Percentiles rank a stretch among this genome's conserved stretches.
These are phyloP conservation scores for Viridothelium virens DNA, from an alignment of 495 filamentous ascomycete genomes.

Conservation along the genomic window DNA sequence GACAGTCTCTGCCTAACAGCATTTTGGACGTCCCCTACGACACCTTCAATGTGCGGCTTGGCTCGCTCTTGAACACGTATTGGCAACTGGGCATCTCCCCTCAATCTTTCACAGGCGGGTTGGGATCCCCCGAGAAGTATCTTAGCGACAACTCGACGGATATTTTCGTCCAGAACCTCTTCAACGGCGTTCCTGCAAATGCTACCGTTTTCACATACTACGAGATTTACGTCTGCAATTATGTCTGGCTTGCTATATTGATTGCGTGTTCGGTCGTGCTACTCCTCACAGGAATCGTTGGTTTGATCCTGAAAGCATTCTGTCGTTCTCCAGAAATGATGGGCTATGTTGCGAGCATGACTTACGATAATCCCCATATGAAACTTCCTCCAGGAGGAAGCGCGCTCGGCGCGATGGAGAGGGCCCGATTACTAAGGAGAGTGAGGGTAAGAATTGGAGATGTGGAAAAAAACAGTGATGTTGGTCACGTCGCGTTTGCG, in stretches of 20 bases:
- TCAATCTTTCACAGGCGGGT: constrained; percentile 15
- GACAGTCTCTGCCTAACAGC: no score
- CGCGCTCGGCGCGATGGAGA: constrained; percentile 23
- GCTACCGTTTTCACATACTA: constrained; percentile 12
- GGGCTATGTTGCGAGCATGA: constrained; percentile 27
- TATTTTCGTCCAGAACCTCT: no score
- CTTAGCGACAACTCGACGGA: no score
- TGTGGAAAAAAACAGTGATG: constrained; percentile 17
- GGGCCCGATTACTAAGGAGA: constrained; percentile 22
- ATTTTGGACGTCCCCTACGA: constrained; percentile 16
- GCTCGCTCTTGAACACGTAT: constrained; percentile 23
- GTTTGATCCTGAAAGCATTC: constrained; percentile 18
- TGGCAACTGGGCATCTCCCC: constrained; percentile 20
- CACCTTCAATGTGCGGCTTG: constrained; percentile 20
- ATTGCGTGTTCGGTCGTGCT: constrained; percentile 17
- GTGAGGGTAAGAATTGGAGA: constrained; percentile 24
- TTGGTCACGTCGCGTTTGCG: constrained; percentile 27
- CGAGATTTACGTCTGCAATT: constrained; percentile 23
- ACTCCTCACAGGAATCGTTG: constrained; percentile 14
- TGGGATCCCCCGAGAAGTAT: no score
- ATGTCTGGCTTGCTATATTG: constrained; percentile 21
- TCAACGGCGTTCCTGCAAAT: constrained; percentile 14
- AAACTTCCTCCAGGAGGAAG: constrained; percentile 19
- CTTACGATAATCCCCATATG: constrained; percentile 25
- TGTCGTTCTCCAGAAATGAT: constrained; percentile 25